Base-by-base conservation (phyloP, 2,329 filamentous ascomycete species). In the Drechslerella stenobrocha region DNA sequence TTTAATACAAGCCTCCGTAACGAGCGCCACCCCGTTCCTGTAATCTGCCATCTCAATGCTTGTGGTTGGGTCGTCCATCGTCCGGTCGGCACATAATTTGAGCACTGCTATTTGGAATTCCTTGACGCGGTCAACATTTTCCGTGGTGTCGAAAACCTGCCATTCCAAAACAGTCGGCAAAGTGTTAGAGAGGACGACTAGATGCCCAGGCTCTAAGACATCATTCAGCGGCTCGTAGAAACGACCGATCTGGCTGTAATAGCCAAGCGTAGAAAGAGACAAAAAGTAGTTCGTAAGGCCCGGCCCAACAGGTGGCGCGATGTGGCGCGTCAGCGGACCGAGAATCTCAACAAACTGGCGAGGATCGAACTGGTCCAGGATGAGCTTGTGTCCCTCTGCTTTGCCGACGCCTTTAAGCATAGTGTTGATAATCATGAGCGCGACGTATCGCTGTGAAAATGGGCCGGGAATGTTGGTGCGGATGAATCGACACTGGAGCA, bases 171-270 rank as follows among this genome's bases (percentile, higher is more conserved):
- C 51, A 13, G 63, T 67, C 22, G 63, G 63, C 5, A 67, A 34
- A 65, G 72, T 9, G 70, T 72, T 13, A 72, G 74, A 66, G 69
- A 71, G 11, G 70, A 74, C 53, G 70, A 28, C 9, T 37, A 73
- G 4, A 65, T 72, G 1, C 63, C 75, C 2, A 72, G 71, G 1
- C 72, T 73, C 34, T 63, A 75, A 2, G 50, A 71, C 6, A 71
- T 74, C 46, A 67, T 72, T 34, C 70, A 74, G 42, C 32, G 23
- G 15, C 30, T 73, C 42, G 65, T 75, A 55, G 32, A 67, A 47
- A 9, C 32, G 55, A 23, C 50, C 50, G 6, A 55, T 51, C 45
- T 67, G 63, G 4, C 50, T 59, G 30, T 67, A 67, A 24, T 67
- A 55, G 26, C 50, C 56, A 15, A 67, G 51, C 15, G 60, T 60